Evolutionary conservation across 2,329 filamentous ascomycete species (phyloP), one percentile per base, ranked within the genome.

Genomic region (Cladorrhinum sp.): DNA sequence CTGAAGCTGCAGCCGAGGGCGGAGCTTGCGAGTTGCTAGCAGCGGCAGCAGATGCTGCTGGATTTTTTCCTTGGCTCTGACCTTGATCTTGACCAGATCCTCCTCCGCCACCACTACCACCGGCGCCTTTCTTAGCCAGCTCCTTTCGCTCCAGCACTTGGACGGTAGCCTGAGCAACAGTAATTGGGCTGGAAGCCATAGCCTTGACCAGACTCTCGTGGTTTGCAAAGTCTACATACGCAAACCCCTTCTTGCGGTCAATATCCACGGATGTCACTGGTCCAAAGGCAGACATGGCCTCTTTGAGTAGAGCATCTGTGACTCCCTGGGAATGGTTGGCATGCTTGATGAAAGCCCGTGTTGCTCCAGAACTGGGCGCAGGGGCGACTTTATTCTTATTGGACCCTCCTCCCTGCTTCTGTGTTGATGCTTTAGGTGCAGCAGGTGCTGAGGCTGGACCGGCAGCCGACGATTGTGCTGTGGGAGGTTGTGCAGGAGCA

Each of bases 221-320:
- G 22, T 92, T 87, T 9, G 84, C 83, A 76, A 97, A 98, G 64
- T 96, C 91, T 41, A 96, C 88, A 72, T 97, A 96, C 2, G 92
- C 93, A 69, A 96, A 96, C 0, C 92, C 92, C 74, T 97, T 97
- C 69, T 93, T 90, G 74, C 92, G 93, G 72, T 98, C 93, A 57
- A 98, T 93, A 68, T 97, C 93, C 18, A 96, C 91, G 65, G 86
- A 89, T 0, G 85, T 85, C 50, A 97, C 84, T 1, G 83, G 74
- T 1, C 93, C 93, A 67, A 92, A 96, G 0, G 77, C 75, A 50
- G 87, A 82, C 71, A 98, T 85, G 0, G 90, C 87, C 66, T 89
- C 83, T 68, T 89, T 87, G 1, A 98, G 84, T 0, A 92, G 76
- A 0, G 88, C 78, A 70, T 97, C 93, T 0, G 92, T 97, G 51